Percentiles rank a stretch among this genome's conserved stretches.
Evolutionary conservation across 2,329 filamentous ascomycete genomes (phyloP).

Genomic region (Microsporum ferrugineum): DNA sequence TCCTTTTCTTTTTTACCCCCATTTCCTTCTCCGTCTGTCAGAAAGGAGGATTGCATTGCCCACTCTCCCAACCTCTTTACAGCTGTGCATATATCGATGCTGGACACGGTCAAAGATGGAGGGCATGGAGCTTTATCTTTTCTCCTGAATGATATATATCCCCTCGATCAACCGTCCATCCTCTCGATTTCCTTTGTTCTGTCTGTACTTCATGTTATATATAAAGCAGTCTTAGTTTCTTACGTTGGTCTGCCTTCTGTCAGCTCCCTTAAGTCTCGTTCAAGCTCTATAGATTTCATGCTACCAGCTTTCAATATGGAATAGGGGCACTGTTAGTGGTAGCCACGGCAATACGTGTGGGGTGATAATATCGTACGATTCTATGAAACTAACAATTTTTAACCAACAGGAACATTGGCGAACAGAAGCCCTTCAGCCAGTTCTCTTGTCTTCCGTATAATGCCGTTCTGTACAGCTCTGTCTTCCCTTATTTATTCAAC

Average conservation of each 20-base stretch:
- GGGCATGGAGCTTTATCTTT: background rate
- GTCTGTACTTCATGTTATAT: conserved; percentile 3
- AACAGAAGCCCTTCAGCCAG: background rate
- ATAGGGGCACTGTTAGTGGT: background rate
- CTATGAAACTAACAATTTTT: background rate
- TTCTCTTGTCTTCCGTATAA: background rate
- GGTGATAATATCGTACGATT: background rate
- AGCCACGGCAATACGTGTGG: background rate
- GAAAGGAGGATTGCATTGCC: background rate
- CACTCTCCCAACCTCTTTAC: background rate
- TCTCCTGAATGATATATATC: background rate
- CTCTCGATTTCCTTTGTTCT: background rate
- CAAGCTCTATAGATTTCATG: background rate
- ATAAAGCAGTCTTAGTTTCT: background rate
- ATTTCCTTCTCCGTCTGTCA: background rate
- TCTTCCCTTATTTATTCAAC: background rate
- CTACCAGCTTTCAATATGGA: background rate
- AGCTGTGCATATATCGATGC: background rate
- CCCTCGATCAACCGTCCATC: background rate
- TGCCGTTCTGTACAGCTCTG: background rate
- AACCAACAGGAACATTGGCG: background rate
- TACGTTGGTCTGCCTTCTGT: background rate
- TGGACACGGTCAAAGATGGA: background rate
- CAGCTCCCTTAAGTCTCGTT: background rate
- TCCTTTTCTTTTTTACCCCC: background rate